phyloP scores from a whole-genome alignment of 805 yeast genomes.

The Saturnispora sanitii region DNA sequence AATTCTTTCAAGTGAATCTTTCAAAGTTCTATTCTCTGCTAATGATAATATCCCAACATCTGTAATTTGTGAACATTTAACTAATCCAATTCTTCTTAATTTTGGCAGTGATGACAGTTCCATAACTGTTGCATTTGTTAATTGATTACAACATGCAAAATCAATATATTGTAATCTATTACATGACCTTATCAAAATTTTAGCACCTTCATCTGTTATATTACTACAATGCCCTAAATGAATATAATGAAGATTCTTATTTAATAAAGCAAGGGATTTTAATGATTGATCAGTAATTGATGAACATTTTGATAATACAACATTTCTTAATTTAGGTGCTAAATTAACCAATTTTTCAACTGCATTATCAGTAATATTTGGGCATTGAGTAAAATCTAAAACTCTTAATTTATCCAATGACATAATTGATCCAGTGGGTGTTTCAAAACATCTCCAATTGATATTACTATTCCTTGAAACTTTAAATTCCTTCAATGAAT shows the following conservation, averaged over 20 bases:
- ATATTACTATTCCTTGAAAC: constrained; percentile 63
- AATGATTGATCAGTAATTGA: constrained; percentile 77
- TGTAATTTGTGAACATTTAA: constrained; percentile 79
- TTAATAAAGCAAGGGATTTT: constrained; percentile 59
- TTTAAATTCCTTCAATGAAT: constrained; percentile 77
- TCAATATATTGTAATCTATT: constrained; percentile 86
- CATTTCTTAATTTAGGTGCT: constrained; percentile 83
- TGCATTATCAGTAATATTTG: constrained; percentile 67
- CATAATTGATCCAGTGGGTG: constrained; percentile 21
- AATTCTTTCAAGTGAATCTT: constrained; percentile 81
- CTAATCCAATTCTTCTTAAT: constrained; percentile 84
- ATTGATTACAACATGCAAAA: constrained; percentile 85
- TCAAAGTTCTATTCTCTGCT: constrained; percentile 47
- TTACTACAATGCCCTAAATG: constrained; percentile 91
- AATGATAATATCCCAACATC: constrained; percentile 70
- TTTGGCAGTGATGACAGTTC: constrained; percentile 71
- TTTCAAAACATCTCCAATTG: constrained; percentile 52
- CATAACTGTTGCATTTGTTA: constrained; percentile 72
- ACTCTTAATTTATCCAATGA: constrained; percentile 62
- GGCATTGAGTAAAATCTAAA: constrained; percentile 77
- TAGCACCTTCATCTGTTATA: constrained; percentile 84
- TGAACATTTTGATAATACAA: constrained; percentile 81
- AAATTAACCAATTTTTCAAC: constrained; percentile 59
- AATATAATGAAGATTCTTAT: constrained; percentile 73
- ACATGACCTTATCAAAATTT: constrained; percentile 62